A percentile compares a stretch with the other conserved stretches of the same genome.
phyloP scores from a whole-genome alignment of 352 stramenopile genomes.

The Phytopythium ostracodes region DNA sequence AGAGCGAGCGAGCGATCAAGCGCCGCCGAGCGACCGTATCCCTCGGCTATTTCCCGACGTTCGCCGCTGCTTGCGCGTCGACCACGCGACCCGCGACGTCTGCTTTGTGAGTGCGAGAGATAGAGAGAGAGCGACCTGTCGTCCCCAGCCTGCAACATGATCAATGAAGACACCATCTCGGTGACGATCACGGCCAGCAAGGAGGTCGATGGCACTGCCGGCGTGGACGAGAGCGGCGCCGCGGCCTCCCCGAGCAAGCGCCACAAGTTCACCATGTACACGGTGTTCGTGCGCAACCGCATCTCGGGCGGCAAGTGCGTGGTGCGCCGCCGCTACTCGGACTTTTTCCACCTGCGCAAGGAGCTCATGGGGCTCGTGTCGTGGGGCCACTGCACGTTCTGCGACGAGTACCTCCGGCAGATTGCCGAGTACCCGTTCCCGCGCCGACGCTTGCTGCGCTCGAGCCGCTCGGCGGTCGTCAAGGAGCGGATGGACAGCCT shows the following conservation, averaged over 20 bases:
- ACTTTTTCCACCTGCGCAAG: constrained; percentile 84
- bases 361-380: constrained; percentile 80
- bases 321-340: constrained; percentile 75
- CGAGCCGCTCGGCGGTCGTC: constrained; percentile 58
- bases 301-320: constrained; percentile 70
- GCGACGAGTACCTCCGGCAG: constrained; percentile 55
- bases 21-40: too few species aligned
- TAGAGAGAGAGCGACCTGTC: too few species aligned
- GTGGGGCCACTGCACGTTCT: constrained; percentile 70
- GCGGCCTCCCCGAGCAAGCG: constrained; percentile 23
- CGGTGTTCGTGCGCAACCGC: constrained; percentile 75
- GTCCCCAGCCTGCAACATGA: constrained; percentile 19
- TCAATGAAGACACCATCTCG: constrained; percentile 61
- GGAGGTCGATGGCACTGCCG: constrained; percentile 31
- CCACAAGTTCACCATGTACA: constrained; percentile 84
- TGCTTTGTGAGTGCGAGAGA: not conserved
- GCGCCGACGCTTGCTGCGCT: constrained; percentile 65
- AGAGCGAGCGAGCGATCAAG: too few species aligned
- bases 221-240: constrained; percentile 13
- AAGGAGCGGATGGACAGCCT: constrained; percentile 86
- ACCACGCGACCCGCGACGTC: not conserved
- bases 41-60: too few species aligned
- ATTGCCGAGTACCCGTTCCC: constrained; percentile 81
- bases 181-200: constrained; percentile 63
- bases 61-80: too few species aligned